A percentile compares a stretch with the other conserved stretches of the same genome.
These are phyloP conservation scores for Candida glaebosa DNA, from an alignment of 805 yeast species.

Conservation along the genomic window DNA sequence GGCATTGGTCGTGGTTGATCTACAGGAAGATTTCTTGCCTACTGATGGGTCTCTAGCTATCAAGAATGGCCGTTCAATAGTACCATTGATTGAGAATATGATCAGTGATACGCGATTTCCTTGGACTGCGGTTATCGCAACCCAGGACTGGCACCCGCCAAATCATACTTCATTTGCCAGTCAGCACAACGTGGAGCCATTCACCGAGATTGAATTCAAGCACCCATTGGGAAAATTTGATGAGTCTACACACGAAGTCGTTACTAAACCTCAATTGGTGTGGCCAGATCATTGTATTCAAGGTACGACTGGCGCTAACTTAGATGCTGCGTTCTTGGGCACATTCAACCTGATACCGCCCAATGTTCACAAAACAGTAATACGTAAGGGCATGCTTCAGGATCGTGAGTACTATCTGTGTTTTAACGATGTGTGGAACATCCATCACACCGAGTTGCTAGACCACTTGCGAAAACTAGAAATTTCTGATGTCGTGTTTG, in stretches of 20 bases:
- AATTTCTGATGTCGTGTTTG: constrained; percentile 63
- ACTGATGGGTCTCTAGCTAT: constrained; percentile 78
- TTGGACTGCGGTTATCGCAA: constrained; percentile 67
- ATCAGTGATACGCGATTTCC: constrained; percentile 34
- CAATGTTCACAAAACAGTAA: constrained; percentile 36
- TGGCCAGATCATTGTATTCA: constrained; percentile 96
- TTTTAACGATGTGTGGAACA: constrained; percentile 74
- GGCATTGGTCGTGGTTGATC: constrained; percentile 74
- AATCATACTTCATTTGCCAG: constrained; percentile 82
- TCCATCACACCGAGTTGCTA: constrained; percentile 65
- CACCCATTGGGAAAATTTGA: constrained; percentile 45
- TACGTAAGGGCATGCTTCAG: constrained; percentile 66
- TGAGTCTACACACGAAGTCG: constrained; percentile 18
- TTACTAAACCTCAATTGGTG: constrained; percentile 42
- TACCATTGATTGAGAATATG: constrained; percentile 50
- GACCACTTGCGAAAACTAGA: constrained; percentile 40
- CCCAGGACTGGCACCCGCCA: constrained; percentile 87
- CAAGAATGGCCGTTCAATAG: constrained; percentile 53
- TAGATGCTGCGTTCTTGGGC: constrained; percentile 49
- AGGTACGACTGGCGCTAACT: constrained; percentile 59
- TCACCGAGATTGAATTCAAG: constrained; percentile 41
- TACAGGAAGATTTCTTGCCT: constrained; percentile 85
- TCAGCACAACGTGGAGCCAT: constrained; percentile 53
- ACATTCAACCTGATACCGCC: constrained; percentile 29
- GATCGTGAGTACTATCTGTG: constrained; percentile 88